phyloP scores from a whole-genome alignment of 2,329 filamentous ascomycete genomes.

The Kalmusia sp. region DNA sequence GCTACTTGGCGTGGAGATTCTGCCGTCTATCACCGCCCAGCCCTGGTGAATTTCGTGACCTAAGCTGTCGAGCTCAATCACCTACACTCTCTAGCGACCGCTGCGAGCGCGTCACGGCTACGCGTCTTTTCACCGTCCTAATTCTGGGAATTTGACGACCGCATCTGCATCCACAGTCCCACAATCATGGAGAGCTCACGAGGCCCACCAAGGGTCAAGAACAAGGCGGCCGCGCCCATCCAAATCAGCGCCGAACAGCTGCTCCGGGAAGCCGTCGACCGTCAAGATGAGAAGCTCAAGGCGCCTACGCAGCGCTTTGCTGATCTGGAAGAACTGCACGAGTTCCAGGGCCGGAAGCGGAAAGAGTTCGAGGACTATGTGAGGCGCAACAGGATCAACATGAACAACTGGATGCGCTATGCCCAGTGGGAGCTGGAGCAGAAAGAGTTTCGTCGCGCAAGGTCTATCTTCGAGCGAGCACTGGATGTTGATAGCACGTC shows the following conservation, averaged over 20 bases:
- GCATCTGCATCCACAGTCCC: background rate
- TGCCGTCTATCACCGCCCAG: slow-evolving; percentile 6
- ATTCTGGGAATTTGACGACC: background rate
- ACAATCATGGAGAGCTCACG: slow-evolving; percentile 81
- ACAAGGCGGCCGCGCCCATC: slow-evolving; percentile 86
- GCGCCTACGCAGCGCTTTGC: slow-evolving; percentile 94
- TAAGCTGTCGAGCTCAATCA: background rate
- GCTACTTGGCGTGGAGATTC: slow-evolving; percentile 5
- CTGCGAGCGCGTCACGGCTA: background rate
- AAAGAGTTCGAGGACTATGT: slow-evolving; percentile 99
- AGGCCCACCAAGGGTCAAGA: slow-evolving; percentile 95
- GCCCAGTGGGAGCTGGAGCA: slow-evolving; percentile 97
- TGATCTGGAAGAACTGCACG: slow-evolving; percentile 96
- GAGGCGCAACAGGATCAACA: slow-evolving; percentile 88
- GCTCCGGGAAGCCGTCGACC: slow-evolving; percentile 93
- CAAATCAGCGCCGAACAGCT: slow-evolving; percentile 97
- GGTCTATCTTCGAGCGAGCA: slow-evolving; percentile 93
- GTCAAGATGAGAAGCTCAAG: slow-evolving; percentile 87
- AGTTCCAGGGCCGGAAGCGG: slow-evolving; percentile 93
- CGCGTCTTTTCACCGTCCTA: background rate
- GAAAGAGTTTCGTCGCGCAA: slow-evolving; percentile 91
- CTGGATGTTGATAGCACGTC: slow-evolving; percentile 90
- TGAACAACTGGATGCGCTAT: slow-evolving; percentile 99
- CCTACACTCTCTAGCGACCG: background rate
- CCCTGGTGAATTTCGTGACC: slow-evolving; percentile 12